Conservation (phyloP, 176 grass and related monocot genomes). For the Oryza coarctata region DNA sequence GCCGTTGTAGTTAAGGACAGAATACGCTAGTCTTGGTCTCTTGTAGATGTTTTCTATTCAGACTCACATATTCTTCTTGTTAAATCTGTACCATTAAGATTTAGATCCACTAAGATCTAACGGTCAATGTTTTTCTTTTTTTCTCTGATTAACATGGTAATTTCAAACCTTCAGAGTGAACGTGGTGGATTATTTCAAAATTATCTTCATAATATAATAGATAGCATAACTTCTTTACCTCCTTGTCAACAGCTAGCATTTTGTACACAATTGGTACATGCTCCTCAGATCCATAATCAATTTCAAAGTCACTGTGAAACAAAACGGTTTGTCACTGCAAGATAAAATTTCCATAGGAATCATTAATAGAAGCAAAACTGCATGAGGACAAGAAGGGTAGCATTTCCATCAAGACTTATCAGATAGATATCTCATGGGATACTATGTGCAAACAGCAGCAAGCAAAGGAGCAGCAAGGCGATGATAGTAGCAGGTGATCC, state of each 20-base stretch:
- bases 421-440: background rate
- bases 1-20: too few relatives aligned
- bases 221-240: constrained; percentile 53
- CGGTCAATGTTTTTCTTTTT: too few relatives aligned
- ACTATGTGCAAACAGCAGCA: background rate
- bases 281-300: constrained; percentile 63
- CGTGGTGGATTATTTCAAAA: too few relatives aligned
- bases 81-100: too few relatives aligned
- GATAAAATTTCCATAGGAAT: background rate
- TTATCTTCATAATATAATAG: too few relatives aligned
- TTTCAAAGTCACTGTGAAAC: constrained; percentile 64
- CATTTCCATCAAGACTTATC: background rate
- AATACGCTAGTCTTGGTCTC: too few relatives aligned
- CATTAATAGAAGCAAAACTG: background rate
- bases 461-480: background rate
- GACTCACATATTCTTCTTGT: too few relatives aligned
- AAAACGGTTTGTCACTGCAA: background rate
- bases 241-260: constrained; percentile 61
- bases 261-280: constrained; percentile 52
- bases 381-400: background rate
- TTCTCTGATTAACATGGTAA: too few relatives aligned
- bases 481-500: background rate
- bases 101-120: too few relatives aligned
- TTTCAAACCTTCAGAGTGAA: too few relatives aligned
- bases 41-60: too few relatives aligned